Percentiles rank a stretch among this genome's conserved stretches.
These are phyloP conservation scores for Cephalotrichum gorgonifer DNA, from an alignment of 2,329 filamentous ascomycete genomes.

Conservation along the genomic window DNA sequence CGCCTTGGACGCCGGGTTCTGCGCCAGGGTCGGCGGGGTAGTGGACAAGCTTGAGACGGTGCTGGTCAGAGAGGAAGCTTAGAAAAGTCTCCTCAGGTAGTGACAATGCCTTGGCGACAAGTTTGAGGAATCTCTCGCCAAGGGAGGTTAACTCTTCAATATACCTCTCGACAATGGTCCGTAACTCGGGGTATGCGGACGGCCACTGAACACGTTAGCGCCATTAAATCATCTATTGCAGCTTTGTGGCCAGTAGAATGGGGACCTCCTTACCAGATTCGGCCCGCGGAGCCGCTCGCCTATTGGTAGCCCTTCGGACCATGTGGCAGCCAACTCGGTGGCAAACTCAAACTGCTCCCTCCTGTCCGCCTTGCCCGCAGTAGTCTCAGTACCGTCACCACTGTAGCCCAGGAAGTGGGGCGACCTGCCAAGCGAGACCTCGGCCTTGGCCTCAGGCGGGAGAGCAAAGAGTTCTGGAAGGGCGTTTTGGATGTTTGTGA, in stretches of 20 bases:
- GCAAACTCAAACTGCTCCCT: conserved; percentile 52
- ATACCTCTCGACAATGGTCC: conserved; percentile 32
- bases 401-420: conserved; percentile 53
- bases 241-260: not conserved
- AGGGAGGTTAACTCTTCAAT: conserved; percentile 38
- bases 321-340: conserved; percentile 35
- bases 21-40: conserved; percentile 28
- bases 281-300: conserved; percentile 35
- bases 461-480: conserved; percentile 35
- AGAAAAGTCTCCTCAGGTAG: conserved; percentile 37
- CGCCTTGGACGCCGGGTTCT: conserved; percentile 33
- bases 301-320: conserved; percentile 20
- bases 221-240: no score
- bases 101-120: conserved; percentile 44
- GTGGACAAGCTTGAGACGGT: conserved; percentile 47
- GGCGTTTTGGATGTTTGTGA: conserved; percentile 24
- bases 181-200: conserved; percentile 19
- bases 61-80: conserved; percentile 43
- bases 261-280: conserved; percentile 27
- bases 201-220: conserved; percentile 31
- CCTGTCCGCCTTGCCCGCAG: conserved; percentile 37
- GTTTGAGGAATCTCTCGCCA: conserved; percentile 41
- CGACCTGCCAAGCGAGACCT: conserved; percentile 36
- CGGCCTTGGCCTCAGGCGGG: conserved; percentile 22
- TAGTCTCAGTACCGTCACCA: conserved; percentile 42